A percentile compares a stretch with the other conserved stretches of the same genome.
phyloP scores from a whole-genome alignment of 106 monocot species.

The Dendrobium chrysotoxum region DNA sequence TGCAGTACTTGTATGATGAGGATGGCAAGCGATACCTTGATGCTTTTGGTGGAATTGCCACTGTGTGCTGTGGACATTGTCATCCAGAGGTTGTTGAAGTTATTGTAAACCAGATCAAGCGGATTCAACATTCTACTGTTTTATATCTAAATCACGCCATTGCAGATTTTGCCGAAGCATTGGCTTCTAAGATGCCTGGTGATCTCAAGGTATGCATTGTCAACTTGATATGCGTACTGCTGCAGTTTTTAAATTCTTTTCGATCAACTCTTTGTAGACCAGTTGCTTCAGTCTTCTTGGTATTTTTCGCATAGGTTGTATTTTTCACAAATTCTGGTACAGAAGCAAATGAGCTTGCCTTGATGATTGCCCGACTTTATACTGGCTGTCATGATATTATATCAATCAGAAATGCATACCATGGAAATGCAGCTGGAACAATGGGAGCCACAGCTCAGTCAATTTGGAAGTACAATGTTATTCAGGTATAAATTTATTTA shows the following conservation, averaged over 20 bases:
- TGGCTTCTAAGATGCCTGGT: constrained; percentile 76
- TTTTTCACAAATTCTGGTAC: constrained; percentile 99
- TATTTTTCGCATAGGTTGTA: constrained; percentile 45
- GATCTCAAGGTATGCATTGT: constrained; percentile 68
- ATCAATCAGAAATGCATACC: constrained; percentile 85
- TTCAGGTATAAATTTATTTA: constrained; percentile 43
- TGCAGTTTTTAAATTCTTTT: neutral
- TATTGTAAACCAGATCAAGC: constrained; percentile 52
- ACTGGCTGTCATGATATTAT: constrained; percentile 91
- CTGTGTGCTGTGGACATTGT: constrained; percentile 88
- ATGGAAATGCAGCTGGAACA: constrained; percentile 94
- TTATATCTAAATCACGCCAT: constrained; percentile 83
- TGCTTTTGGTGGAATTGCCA: constrained; percentile 91
- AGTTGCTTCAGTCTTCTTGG: neutral
- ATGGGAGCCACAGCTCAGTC: constrained; percentile 85
- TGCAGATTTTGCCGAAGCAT: constrained; percentile 82
- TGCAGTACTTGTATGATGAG: constrained; percentile 92
- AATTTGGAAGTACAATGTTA: constrained; percentile 90
- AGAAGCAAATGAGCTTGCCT: constrained; percentile 89
- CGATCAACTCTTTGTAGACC: neutral
- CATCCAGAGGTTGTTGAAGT: constrained; percentile 81
- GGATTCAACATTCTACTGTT: constrained; percentile 83
- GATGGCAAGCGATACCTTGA: constrained; percentile 82
- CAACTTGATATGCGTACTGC: neutral
- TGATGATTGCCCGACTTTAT: constrained; percentile 86